Percentiles rank a stretch among this genome's conserved stretches.
Evolutionary conservation across 1,284 basidiomycete species (phyloP).

Genomic region (Phaffia rhodozyma): DNA sequence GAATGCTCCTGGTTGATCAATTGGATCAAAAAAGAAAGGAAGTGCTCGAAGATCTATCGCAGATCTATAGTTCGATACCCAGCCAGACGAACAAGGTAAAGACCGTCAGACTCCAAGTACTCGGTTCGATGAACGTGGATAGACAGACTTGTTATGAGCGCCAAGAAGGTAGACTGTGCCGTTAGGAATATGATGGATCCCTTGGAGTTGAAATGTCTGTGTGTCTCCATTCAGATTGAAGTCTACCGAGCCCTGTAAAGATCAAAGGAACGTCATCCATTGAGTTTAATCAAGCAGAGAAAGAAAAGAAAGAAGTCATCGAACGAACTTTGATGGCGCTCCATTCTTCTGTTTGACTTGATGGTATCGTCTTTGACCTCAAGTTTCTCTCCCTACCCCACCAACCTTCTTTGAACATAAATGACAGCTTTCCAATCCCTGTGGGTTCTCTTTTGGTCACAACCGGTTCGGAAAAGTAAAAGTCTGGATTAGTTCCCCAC

Average conservation of each 20-base stretch:
- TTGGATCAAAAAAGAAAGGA: background rate
- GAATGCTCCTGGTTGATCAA: background rate
- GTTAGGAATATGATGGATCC: background rate
- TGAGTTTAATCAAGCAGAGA: background rate
- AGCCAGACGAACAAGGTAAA: background rate
- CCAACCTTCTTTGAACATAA: background rate
- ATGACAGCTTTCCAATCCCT: background rate
- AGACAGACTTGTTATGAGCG: background rate
- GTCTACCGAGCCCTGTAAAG: slow-evolving; percentile 1
- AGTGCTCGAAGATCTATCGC: slow-evolving; percentile 3
- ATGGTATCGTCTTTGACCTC: background rate
- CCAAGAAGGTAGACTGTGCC: slow-evolving; percentile 3
- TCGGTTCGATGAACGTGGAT: background rate
- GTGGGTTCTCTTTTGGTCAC: no score
- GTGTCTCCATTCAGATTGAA: background rate
- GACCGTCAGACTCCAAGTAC: background rate
- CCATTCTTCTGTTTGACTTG: background rate
- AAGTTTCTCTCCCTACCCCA: background rate
- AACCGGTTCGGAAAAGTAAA: no score
- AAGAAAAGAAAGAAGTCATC: background rate
- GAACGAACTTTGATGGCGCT: background rate
- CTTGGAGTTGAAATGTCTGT: background rate
- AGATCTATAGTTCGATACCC: background rate
- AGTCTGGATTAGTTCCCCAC: no score
- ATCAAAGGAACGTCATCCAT: background rate